Base-by-base conservation (phyloP, 2,329 filamentous ascomycete species). In the Pyrenophora seminiperda region DNA sequence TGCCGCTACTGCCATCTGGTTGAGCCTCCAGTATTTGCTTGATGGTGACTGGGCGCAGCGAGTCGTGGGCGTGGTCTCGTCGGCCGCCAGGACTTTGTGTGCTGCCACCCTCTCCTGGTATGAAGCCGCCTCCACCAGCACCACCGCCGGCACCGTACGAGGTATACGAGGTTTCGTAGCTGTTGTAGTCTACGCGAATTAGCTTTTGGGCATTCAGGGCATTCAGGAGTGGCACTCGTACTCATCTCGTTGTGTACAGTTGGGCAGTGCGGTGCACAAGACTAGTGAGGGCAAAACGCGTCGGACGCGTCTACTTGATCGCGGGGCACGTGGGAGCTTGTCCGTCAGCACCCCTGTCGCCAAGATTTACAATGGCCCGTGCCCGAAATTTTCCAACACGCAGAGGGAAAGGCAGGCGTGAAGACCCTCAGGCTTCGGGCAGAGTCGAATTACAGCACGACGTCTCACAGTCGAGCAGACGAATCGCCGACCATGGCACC, bases 21-120 rank as follows among this genome's bases (percentile, higher is more conserved):
- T 83, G 75, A 58, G 91, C 90, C 57, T 95, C 90, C 68, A 92
- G 79, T 50, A 97, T 83, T 76, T 99, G 94, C 75, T 97, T 97
- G 76, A 97, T 90, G 9, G 94, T 99, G 38, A 97, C 89, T 1
- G 94, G 92, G 36, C 94, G 89, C 43, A 99, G 83, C 15, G 91
- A 92, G 66, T 97, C 91, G 74, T 95, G 90, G 62, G 83, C 81
- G 71, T 88, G 88, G 53, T 79, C 77, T 53, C 60, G 70, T 47
- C 68, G 66, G 34, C 67, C 70, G 52, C 73, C 71, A 24, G 75
- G 72, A 59, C 74, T 74, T 66, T 74, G 65, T 60, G 77, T 72
- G 52, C 74, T 78, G 73, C 73, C 81, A 29, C 73, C 81, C 31
- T 66, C 68, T 73, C 71, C 76, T 74, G 75, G 77, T 73, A 86